These are phyloP conservation scores for Akanthomyces lecanii DNA, from an alignment of 2,329 filamentous ascomycete genomes.

Conservation along the genomic window DNA sequence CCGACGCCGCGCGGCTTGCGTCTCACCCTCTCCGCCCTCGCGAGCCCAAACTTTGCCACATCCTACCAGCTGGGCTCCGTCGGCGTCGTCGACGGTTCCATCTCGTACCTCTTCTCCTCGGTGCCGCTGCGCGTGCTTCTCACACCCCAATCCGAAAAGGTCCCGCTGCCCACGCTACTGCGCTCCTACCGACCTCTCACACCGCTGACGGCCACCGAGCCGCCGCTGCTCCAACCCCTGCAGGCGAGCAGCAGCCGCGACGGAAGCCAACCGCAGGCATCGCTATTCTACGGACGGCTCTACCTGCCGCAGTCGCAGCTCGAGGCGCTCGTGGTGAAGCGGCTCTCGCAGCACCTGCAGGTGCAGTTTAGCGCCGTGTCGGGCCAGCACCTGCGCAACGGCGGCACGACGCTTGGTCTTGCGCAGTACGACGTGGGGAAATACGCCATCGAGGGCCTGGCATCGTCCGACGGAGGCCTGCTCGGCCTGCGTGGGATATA, in stretches of 20 bases:
- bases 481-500: conserved; percentile 86
- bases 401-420: conserved; percentile 69
- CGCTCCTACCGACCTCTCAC: conserved; percentile 77
- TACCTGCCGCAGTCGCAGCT: conserved; percentile 82
- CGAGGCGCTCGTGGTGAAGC: conserved; percentile 77
- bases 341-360: conserved; percentile 72
- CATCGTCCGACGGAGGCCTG: conserved; percentile 86
- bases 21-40: conserved; percentile 84
- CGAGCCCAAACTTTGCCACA: conserved; percentile 88
- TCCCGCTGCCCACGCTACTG: conserved; percentile 73
- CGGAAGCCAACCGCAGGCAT: conserved; percentile 36
- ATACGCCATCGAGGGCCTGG: conserved; percentile 85
- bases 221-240: conserved; percentile 21
- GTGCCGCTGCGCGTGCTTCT: conserved; percentile 65
- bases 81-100: conserved; percentile 90
- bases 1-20: conserved; percentile 78
- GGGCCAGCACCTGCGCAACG: conserved; percentile 64
- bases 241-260: background rate
- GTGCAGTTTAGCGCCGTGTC: conserved; percentile 77
- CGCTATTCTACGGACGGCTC: conserved; percentile 70
- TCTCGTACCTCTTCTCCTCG: conserved; percentile 94
- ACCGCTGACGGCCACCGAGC: conserved; percentile 45
- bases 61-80: conserved; percentile 88
- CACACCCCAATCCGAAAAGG: conserved; percentile 63
- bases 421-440: conserved; percentile 80